A percentile compares a stretch with the other conserved stretches of the same genome.
These are phyloP conservation scores for Aspergillus haitiensis DNA, from an alignment of 495 filamentous ascomycete genomes.

Conservation along the genomic window DNA sequence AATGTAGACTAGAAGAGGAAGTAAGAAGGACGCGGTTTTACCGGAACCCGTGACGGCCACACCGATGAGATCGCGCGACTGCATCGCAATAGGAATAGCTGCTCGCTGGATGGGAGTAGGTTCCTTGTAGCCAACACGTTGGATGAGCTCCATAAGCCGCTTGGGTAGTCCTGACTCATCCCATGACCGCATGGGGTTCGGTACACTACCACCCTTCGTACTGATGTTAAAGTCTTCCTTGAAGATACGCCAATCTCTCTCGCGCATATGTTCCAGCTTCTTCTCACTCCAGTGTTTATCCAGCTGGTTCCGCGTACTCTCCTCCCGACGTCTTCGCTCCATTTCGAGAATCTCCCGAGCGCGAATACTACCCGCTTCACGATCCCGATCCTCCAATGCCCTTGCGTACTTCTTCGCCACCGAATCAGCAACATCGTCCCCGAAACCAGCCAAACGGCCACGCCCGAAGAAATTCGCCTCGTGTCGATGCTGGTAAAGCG, in stretches of 20 bases:
- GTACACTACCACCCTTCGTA: conserved; percentile 87
- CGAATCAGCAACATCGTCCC: conserved; percentile 71
- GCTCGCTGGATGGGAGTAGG: conserved; percentile 91
- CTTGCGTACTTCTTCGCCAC: conserved; percentile 72
- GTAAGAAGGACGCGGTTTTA: conserved; percentile 94
- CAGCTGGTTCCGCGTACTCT: conserved; percentile 65
- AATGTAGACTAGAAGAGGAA: conserved; percentile 96
- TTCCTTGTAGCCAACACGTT: conserved; percentile 87
- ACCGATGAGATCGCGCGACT: conserved; percentile 92
- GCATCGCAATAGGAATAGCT: conserved; percentile 91
- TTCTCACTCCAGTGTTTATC: conserved; percentile 99
- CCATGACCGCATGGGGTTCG: conserved; percentile 97
- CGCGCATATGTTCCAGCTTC: conserved; percentile 90
- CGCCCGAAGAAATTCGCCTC: conserved; percentile 79
- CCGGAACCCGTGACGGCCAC: conserved; percentile 98
- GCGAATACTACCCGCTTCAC: conserved; percentile 72
- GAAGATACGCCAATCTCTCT: conserved; percentile 99
- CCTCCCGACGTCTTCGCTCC: conserved; percentile 77
- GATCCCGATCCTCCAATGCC: conserved; percentile 75
- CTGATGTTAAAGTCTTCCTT: conserved; percentile 98
- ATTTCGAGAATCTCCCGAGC: conserved; percentile 85
- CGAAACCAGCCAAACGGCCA: conserved; percentile 79
- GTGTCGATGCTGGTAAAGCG: conserved; percentile 73
- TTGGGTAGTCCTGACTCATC: conserved; percentile 79
- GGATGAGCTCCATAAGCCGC: conserved; percentile 78